Evolutionary conservation across 176 grass and related monocot genomes (phyloP), one percentile per base, ranked within the genome.

Genomic region (Eremochloa ophiuroides): DNA sequence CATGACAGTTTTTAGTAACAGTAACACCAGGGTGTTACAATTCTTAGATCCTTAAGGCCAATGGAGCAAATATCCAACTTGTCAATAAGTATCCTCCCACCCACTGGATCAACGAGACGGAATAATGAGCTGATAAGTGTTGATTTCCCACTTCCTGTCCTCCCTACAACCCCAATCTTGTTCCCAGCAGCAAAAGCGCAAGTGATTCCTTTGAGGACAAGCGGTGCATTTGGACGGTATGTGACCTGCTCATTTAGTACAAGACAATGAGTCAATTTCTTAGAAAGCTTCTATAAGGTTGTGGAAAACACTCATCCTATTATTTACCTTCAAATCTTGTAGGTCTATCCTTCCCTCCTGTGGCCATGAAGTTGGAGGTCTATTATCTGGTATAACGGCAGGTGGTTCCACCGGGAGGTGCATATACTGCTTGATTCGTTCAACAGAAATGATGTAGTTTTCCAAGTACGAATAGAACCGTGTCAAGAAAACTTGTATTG

Each of bases 101-200:
- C 66, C 0, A 53, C 71, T 12, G 95, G 95, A 83, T 98, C 92
- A 17, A 98, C 86, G 2, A 98, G 90, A 43, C 92, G 95, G 75
- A 98, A 98, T 59, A 98, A 66, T 35, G 90, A 83, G 80, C 95
- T 94, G 71, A 94, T 91, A 35, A 94, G 92, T 70, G 95, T 98
- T 58, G 95, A 91, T 88, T 98, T 98, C 15, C 95, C 95, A 2
- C 95, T 98, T 59, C 92, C 95, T 15, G 95, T 98, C 83, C 95
- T 88, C 41, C 95, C 90, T 10, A 93, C 95, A 74, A 98, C 90
- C 34, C 95, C 95, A 51, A 98, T 87, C 82, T 92, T 98, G 69
- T 91, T 86, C 76, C 92, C 86, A 78, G 92, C 85, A 62, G 39
- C 48, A 74, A 94, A 93, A 18, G 90, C 91, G 82, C 92, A 98